A percentile compares a stretch with the other conserved stretches of the same genome.
Conservation (phyloP, 108 stramenopile species). For the Cyclotella kingstonii region DNA sequence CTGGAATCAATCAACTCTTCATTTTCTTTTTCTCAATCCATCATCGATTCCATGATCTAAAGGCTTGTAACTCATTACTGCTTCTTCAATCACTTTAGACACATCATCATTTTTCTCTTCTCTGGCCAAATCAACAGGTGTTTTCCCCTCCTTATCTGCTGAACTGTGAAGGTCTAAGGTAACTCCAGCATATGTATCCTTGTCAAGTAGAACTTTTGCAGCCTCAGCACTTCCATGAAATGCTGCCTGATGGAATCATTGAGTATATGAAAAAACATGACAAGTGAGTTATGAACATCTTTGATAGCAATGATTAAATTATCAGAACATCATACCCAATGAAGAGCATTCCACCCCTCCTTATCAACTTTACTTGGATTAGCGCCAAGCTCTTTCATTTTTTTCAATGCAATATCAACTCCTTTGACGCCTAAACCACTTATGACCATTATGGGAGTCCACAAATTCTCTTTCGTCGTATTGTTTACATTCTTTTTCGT, state of each 20-base stretch:
- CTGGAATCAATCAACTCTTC: no score
- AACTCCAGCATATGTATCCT: conserved; percentile 45
- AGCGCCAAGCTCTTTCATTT: conserved; percentile 67
- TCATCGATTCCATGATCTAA: conserved; percentile 23
- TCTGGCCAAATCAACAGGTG: conserved; percentile 64
- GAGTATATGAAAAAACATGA: neutral
- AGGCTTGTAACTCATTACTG: neutral
- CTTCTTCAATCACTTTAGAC: conserved; percentile 60
- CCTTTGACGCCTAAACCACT: conserved; percentile 64
- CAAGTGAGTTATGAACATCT: neutral
- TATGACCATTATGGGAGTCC: conserved; percentile 88
- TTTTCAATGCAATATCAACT: conserved; percentile 50
- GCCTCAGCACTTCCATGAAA: conserved; percentile 77
- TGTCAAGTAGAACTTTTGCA: conserved; percentile 55
- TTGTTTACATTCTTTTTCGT: conserved; percentile 76
- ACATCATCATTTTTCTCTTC: conserved; percentile 76
- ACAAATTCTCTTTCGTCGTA: conserved; percentile 70
- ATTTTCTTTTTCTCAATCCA: conserved; percentile 45
- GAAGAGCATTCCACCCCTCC: conserved; percentile 87
- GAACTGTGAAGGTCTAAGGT: conserved; percentile 39
- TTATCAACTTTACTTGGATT: conserved; percentile 67
- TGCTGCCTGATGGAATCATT: conserved; percentile 37
- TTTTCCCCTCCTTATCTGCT: conserved; percentile 87
- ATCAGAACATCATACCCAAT: conserved; percentile 54
- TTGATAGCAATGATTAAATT: neutral